phyloP scores from a whole-genome alignment of 2,329 filamentous ascomycete species.

The Hypomyces rosellus region DNA sequence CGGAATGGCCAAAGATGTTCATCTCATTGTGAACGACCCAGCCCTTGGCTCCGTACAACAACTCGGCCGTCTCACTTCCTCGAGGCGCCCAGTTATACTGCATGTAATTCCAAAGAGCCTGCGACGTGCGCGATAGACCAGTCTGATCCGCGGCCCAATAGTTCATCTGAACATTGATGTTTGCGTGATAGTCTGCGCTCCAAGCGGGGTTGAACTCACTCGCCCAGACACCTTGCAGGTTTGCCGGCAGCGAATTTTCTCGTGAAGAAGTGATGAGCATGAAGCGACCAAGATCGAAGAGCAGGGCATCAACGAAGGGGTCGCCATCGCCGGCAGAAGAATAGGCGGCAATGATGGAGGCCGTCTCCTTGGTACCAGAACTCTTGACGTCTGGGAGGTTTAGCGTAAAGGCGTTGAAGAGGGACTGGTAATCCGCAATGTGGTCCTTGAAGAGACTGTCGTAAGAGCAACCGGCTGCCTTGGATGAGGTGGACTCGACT shows the following conservation, averaged over 20 bases:
- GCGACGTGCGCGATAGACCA: conserved; percentile 39
- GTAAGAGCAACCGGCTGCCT: conserved; percentile 28
- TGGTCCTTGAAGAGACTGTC: conserved; percentile 28
- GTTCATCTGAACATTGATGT: conserved; percentile 58
- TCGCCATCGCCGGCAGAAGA: conserved; percentile 30
- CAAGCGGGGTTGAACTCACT: conserved; percentile 33
- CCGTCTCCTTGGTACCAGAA: conserved; percentile 34
- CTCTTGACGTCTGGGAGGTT: conserved; percentile 37
- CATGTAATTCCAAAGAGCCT: conserved; percentile 47
- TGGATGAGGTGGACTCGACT: conserved; percentile 28
- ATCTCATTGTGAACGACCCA: conserved; percentile 53
- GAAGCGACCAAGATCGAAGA: conserved; percentile 48
- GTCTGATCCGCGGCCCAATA: conserved; percentile 51
- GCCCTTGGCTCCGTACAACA: conserved; percentile 47
- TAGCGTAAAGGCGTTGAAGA: conserved; percentile 35
- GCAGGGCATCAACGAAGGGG: conserved; percentile 44
- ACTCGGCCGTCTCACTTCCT: conserved; percentile 44
- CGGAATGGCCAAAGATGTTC: conserved; percentile 54
- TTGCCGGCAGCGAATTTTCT: conserved; percentile 44
- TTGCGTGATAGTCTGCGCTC: conserved; percentile 50
- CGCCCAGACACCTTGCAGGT: conserved; percentile 51
- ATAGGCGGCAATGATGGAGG: conserved; percentile 6
- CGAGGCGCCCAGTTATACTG: conserved; percentile 45
- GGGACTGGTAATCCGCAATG: conserved; percentile 33
- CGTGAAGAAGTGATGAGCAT: conserved; percentile 50